Conservation (phyloP, 202 grass and related monocot species). For the Dendrocalamus latiflorus region DNA sequence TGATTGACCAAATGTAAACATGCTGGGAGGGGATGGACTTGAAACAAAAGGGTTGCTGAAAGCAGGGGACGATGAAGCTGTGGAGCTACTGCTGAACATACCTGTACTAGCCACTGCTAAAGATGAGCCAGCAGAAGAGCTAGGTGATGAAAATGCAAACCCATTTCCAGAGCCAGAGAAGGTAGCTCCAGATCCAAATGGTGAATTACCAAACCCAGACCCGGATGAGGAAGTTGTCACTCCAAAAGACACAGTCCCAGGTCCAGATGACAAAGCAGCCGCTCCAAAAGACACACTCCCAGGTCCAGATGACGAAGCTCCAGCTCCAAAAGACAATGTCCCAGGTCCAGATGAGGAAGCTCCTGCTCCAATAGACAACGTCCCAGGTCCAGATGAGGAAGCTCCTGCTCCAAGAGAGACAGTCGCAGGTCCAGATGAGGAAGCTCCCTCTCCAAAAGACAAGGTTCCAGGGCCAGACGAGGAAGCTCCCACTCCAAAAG, state of each 20-base stretch:
- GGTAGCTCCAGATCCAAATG: constrained; percentile 38
- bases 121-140: constrained; percentile 37
- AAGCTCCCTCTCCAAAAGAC: constrained; percentile 12
- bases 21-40: constrained; percentile 39
- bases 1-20: constrained; percentile 55
- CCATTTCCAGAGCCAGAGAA: constrained; percentile 36
- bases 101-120: constrained; percentile 39
- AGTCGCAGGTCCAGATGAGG: constrained; percentile 29
- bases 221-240: constrained; percentile 29
- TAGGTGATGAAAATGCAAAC: constrained; percentile 58
- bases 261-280: constrained; percentile 20
- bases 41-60: constrained; percentile 47
- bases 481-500: constrained; percentile 3
- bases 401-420: constrained; percentile 28
- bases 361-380: constrained; percentile 23
- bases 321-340: neutral
- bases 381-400: constrained; percentile 27
- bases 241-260: constrained; percentile 23
- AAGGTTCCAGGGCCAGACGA: neutral
- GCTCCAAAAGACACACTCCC: constrained; percentile 36
- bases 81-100: constrained; percentile 44
- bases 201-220: constrained; percentile 36
- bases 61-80: constrained; percentile 24
- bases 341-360: constrained; percentile 28
- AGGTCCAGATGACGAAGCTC: constrained; percentile 30